Evolutionary conservation across 306 rosid species (phyloP).

Genomic region (Begonia peltatifolia): DNA sequence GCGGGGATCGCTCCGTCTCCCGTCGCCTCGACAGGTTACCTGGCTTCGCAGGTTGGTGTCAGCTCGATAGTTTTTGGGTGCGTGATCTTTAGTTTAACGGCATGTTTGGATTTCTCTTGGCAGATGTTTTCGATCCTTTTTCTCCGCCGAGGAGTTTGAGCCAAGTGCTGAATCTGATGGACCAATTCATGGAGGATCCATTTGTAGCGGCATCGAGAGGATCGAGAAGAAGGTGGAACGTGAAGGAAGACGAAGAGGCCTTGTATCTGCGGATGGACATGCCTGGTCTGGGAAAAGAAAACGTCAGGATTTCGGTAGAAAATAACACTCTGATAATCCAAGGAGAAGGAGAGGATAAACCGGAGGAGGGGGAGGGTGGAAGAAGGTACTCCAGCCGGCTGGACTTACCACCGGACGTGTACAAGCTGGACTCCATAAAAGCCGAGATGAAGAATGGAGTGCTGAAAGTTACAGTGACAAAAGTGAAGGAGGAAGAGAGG

Average conservation of each 20-base stretch:
- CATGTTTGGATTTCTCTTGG: too few species aligned
- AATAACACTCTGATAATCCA: constrained; percentile 46
- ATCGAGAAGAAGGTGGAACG: constrained; percentile 54
- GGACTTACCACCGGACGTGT: constrained; percentile 38
- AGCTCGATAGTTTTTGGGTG: background rate
- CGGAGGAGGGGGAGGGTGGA: constrained; percentile 16
- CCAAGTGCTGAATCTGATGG: constrained; percentile 71
- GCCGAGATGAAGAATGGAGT: constrained; percentile 89
- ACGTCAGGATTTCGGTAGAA: constrained; percentile 59
- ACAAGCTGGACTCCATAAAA: constrained; percentile 38
- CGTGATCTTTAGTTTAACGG: background rate
- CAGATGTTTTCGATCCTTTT: constrained; percentile 59
- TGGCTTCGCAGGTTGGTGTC: constrained; percentile 17
- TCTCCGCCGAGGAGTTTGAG: constrained; percentile 51
- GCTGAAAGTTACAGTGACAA: constrained; percentile 43
- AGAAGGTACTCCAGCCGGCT: constrained; percentile 44
- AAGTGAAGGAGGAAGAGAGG: constrained; percentile 48
- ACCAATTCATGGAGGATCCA: constrained; percentile 61
- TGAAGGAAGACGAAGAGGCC: constrained; percentile 34
- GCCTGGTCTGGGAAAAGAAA: constrained; percentile 61
- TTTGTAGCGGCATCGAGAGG: constrained; percentile 30
- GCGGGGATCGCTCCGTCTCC: constrained; percentile 12
- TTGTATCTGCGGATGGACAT: constrained; percentile 52
- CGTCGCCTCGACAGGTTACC: constrained; percentile 18
- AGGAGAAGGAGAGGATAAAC: constrained; percentile 35